phyloP scores from a whole-genome alignment of 345 rosid species.

The Gossypium arboreum region DNA sequence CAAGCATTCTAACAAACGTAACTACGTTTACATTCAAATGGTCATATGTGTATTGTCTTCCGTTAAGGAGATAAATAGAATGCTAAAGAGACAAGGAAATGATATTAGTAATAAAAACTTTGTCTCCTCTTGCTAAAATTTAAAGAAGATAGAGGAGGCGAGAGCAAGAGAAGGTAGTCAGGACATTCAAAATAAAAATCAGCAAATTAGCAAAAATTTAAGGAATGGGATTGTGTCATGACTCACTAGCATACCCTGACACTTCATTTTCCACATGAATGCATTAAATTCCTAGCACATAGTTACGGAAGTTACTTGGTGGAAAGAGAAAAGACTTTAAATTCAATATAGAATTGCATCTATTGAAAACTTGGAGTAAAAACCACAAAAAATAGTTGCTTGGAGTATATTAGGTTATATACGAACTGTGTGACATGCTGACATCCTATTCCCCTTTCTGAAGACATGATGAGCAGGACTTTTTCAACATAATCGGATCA shows the following conservation, averaged over 20 bases:
- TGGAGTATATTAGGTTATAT: neutral
- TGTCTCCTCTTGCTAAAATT: too few relatives aligned
- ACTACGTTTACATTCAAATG: too few relatives aligned
- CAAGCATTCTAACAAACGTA: too few relatives aligned
- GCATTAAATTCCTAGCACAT: neutral
- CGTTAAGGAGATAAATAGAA: too few relatives aligned
- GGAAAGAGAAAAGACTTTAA: neutral
- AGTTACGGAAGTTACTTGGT: neutral
- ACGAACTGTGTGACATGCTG: neutral
- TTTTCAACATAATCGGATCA: slow-evolving; percentile 46
- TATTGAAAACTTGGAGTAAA: neutral
- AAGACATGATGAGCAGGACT: slow-evolving; percentile 48
- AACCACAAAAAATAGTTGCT: neutral
- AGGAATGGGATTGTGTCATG: neutral
- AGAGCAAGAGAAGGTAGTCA: neutral
- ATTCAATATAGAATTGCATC: neutral
- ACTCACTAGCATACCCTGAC: neutral
- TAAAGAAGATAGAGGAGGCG: too few relatives aligned
- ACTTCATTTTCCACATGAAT: neutral
- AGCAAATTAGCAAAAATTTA: neutral
- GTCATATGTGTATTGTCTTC: too few relatives aligned
- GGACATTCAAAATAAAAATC: neutral
- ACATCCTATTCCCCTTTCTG: neutral
- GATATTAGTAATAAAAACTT: too few relatives aligned
- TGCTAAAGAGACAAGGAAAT: too few relatives aligned